These are phyloP conservation scores for Citrus trifoliata DNA, from an alignment of 345 rosid genomes.

Conservation along the genomic window DNA sequence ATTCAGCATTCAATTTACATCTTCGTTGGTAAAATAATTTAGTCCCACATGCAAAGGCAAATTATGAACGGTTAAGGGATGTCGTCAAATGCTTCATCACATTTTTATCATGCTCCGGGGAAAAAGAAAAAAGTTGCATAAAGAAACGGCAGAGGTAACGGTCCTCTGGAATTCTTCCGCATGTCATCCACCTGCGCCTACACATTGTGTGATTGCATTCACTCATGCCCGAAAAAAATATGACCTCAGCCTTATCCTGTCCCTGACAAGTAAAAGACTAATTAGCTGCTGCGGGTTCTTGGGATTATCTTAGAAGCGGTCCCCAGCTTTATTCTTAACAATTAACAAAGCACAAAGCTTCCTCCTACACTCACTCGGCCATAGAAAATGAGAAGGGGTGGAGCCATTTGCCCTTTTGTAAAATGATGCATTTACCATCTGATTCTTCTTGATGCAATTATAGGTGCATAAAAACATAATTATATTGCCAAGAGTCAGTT, in stretches of 20 bases:
- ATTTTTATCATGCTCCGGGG: no score
- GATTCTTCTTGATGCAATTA: background rate
- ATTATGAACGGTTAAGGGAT: no score
- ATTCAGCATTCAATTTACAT: background rate
- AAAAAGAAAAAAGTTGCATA: no score
- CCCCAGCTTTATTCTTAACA: background rate
- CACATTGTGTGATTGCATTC: background rate
- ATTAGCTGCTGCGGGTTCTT: background rate
- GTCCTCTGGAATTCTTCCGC: background rate
- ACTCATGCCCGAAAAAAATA: background rate
- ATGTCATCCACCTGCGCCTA: background rate
- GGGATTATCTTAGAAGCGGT: conserved; percentile 5
- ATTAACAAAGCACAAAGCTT: background rate
- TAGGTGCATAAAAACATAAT: background rate
- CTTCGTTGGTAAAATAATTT: no score
- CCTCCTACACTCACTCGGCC: background rate
- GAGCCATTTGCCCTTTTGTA: background rate
- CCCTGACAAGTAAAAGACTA: background rate
- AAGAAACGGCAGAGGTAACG: no score
- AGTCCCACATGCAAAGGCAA: no score
- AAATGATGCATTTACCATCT: background rate
- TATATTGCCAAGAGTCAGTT: background rate
- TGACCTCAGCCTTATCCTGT: background rate
- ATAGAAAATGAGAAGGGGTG: background rate
- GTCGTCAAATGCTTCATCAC: no score